phyloP scores from a whole-genome alignment of 257 asterid species.

The Nicotiana otophora region DNA sequence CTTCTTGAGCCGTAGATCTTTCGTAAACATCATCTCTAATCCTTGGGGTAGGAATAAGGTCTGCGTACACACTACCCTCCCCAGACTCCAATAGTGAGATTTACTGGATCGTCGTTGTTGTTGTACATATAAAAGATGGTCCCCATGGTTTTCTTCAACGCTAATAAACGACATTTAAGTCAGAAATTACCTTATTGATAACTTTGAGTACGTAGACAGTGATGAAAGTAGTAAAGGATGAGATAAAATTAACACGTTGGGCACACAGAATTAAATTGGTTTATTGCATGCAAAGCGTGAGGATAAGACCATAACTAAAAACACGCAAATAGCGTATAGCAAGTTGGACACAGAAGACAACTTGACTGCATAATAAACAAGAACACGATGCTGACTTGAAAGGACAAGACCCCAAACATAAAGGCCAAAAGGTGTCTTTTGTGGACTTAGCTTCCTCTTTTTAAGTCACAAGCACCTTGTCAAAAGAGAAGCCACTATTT shows the following conservation, averaged over 20 bases:
- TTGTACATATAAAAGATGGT: neutral
- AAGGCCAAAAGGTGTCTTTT: neutral
- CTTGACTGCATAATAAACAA: neutral
- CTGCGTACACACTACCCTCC: too few relatives aligned
- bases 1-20: too few relatives aligned
- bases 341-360: neutral
- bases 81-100: too few relatives aligned
- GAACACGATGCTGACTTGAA: neutral
- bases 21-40: too few relatives aligned
- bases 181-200: neutral
- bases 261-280: neutral
- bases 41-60: too few relatives aligned
- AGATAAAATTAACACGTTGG: neutral
- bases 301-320: neutral
- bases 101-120: too few relatives aligned
- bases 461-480: neutral
- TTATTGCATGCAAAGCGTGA: neutral
- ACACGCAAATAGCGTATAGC: neutral
- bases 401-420: neutral
- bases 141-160: neutral
- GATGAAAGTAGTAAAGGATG: neutral
- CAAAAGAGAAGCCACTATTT: too few relatives aligned
- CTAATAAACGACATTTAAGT: neutral
- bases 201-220: neutral
- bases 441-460: neutral